A percentile compares a stretch with the other conserved stretches of the same genome.
Conservation (phyloP, 2,329 filamentous ascomycete genomes). For the Xylaria hypoxylon region DNA sequence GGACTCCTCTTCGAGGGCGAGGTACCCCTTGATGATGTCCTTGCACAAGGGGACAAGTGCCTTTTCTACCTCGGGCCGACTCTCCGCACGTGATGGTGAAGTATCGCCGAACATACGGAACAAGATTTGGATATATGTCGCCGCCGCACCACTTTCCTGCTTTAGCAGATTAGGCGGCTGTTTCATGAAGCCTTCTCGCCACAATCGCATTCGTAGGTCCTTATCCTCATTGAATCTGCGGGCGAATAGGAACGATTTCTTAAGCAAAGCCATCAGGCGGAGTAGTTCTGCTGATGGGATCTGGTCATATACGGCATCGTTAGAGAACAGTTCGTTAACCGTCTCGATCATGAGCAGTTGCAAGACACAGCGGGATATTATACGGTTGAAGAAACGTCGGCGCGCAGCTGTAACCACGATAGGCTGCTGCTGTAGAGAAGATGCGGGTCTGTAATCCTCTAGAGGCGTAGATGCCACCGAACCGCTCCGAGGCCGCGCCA, state of each 20-base stretch:
- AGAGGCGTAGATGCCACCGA: slow-evolving; percentile 63
- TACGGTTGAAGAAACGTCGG: slow-evolving; percentile 96
- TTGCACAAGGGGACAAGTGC: slow-evolving; percentile 94
- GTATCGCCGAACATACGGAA: slow-evolving; percentile 98
- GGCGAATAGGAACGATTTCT: slow-evolving; percentile 96
- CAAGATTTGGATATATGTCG: slow-evolving; percentile 94
- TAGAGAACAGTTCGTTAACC: slow-evolving; percentile 97
- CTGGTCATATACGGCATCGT: slow-evolving; percentile 91
- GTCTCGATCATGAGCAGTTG: slow-evolving; percentile 99
- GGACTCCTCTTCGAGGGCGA: slow-evolving; percentile 90
- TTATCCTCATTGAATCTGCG: slow-evolving; percentile 98
- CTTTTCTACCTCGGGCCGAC: slow-evolving; percentile 84
- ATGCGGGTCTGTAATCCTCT: slow-evolving; percentile 88
- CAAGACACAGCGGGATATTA: slow-evolving; percentile 97
- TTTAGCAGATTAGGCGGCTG: slow-evolving; percentile 97
- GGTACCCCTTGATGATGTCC: slow-evolving; percentile 90
- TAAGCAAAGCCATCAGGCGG: slow-evolving; percentile 91
- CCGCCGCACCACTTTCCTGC: slow-evolving; percentile 92
- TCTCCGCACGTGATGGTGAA: slow-evolving; percentile 82
- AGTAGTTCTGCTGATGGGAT: slow-evolving; percentile 92
- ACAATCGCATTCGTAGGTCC: slow-evolving; percentile 91
- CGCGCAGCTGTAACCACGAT: slow-evolving; percentile 93
- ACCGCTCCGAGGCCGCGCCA: slow-evolving; percentile 39
- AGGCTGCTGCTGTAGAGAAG: slow-evolving; percentile 84
- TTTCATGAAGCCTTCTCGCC: slow-evolving; percentile 99